Evolutionary conservation across 768 basidiomycete species (phyloP), one percentile per base, ranked within the genome.

Genomic region (Strobilomyces confusus): DNA sequence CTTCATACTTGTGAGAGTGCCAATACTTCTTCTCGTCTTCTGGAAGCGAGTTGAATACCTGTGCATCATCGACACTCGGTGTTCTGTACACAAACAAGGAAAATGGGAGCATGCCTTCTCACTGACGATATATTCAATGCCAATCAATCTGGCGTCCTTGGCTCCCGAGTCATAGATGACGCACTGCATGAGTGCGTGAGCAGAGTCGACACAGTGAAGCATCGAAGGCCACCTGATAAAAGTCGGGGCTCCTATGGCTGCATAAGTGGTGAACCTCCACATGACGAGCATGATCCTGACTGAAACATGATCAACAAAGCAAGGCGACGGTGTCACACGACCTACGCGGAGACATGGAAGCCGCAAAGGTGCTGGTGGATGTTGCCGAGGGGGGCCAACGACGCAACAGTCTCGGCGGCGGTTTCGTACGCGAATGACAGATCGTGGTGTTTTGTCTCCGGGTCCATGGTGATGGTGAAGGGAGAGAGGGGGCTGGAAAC

Each of bases 61-160:
- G 33, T 1, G 14, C 8, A 37, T 19, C 40, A 38, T 55, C 26
- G 61, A 25, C n/a, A n/a, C 29, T 29, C 29, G 7, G 9, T 34
- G 22, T n/a, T 12, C 4, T 34, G 44, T 15, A 17, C 23, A 25
- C 7, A 32, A 22, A 23, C 9, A 37, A 25, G 38, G 44, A 17
- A 9, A 41, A 41, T 9, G 6, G 29, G 34, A 30, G 15, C 44
- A 34, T 54, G 46, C 52, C 33, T 75, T 67, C 44, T 77, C 77
- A 9, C 72, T 69, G 14, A 80, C 66, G 49, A 80, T 72, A 56
- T 82, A 82, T 60, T 80, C 80, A 40, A 82, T 75, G 20, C 79
- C 80, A 48, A 82, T 79, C 44, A 81, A 64, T 38, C 75, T 70
- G 5, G 80, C 79, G 37, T 73, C 67, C 14, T 72, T 68, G 36